These are phyloP conservation scores for Globisporangium takayamanum DNA, from an alignment of 352 stramenopile genomes.

Conservation along the genomic window DNA sequence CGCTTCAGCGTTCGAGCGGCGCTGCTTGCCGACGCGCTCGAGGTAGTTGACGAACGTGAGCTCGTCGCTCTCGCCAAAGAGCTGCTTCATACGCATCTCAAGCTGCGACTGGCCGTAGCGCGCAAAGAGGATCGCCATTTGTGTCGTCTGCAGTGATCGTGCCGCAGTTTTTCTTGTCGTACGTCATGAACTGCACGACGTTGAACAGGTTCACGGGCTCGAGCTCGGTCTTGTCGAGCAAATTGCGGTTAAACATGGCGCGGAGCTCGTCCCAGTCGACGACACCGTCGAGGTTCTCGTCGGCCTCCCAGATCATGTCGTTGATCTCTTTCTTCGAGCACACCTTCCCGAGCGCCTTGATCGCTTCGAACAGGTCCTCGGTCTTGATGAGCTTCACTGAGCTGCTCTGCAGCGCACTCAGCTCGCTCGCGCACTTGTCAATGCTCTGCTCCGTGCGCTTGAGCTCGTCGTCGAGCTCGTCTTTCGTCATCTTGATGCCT, in stretches of 20 bases:
- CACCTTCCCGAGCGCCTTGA: conserved; percentile 91
- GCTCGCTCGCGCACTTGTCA: conserved; percentile 42
- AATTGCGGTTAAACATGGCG: conserved; percentile 95
- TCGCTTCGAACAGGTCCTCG: conserved; percentile 90
- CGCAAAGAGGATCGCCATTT: conserved; percentile 97
- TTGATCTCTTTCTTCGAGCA: conserved; percentile 93
- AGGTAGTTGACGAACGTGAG: conserved; percentile 78
- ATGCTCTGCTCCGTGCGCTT: conserved; percentile 47
- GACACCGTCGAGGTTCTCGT: conserved; percentile 95
- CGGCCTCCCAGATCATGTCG: conserved; percentile 98
- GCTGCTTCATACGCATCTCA: conserved; percentile 88
- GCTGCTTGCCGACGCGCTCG: conserved; percentile 68
- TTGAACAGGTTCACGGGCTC: conserved; percentile 96
- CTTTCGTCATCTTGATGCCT: conserved; percentile 65
- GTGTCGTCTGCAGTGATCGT: conserved; percentile 96
- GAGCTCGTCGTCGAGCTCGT: conserved; percentile 79
- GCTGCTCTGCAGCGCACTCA: conserved; percentile 45
- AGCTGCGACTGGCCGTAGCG: conserved; percentile 86
- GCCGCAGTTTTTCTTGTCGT: conserved; percentile 93
- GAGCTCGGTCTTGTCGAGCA: conserved; percentile 92
- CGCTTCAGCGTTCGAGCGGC: conserved; percentile 50
- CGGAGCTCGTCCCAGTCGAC: conserved; percentile 95
- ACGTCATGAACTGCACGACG: conserved; percentile 97
- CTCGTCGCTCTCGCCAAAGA: conserved; percentile 86
- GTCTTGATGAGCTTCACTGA: conserved; percentile 78